These are phyloP conservation scores for Ophiostoma sp. DNA, from an alignment of 2,329 filamentous ascomycete genomes.

Conservation along the genomic window DNA sequence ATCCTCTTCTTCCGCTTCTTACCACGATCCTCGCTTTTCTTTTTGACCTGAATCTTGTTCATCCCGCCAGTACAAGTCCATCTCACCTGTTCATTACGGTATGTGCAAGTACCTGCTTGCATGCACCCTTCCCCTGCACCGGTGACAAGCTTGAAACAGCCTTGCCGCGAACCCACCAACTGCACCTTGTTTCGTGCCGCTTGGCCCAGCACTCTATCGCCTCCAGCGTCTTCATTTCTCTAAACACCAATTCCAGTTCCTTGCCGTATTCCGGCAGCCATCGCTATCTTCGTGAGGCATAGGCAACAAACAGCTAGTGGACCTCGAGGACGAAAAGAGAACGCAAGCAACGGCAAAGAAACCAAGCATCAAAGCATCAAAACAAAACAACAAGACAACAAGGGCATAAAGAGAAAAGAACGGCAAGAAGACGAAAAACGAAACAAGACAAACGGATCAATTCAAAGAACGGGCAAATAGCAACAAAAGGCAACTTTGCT, in stretches of 20 bases:
- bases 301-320: not conserved
- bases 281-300: not conserved
- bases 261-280: too few species aligned
- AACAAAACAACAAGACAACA: not conserved
- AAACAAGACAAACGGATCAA: not conserved
- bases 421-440: not conserved
- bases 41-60: not conserved
- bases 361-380: not conserved
- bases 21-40: not conserved
- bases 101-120: not conserved
- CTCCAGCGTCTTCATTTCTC: too few species aligned
- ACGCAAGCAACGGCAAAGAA: constrained; percentile 9
- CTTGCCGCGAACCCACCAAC: constrained; percentile 5
- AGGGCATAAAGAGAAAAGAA: not conserved
- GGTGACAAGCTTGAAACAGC: constrained; percentile 18
- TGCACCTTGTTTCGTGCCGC: not conserved
- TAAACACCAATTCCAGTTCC: too few species aligned
- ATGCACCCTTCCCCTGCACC: constrained; percentile 11
- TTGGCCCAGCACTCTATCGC: too few species aligned
- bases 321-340: not conserved
- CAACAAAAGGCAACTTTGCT: not conserved
- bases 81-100: not conserved
- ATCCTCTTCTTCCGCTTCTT: too few species aligned
- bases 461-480: not conserved
- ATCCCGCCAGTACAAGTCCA: not conserved